Evolutionary conservation across 108 stramenopile species (phyloP), one percentile per base, ranked within the genome.

Genomic region (Cyclostephanos tholiformis): DNA sequence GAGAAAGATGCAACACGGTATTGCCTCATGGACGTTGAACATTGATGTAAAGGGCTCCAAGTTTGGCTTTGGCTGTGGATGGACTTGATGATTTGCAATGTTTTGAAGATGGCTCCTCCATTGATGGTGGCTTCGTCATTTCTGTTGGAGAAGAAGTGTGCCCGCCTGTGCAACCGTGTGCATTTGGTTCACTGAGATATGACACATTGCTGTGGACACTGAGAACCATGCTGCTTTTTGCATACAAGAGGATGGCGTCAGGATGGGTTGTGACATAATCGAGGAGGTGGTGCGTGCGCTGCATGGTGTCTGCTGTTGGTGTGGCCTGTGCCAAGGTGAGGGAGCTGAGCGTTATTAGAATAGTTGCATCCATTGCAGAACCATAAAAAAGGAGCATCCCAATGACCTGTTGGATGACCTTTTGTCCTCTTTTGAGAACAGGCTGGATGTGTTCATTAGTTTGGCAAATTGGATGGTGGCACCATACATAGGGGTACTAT

Each of bases 231-330:
- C 67, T 69, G 36, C 78, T 79, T 71, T 63, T 66, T 17, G 51
- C 35, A 58, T 76, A 82, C 1, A 68, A 57, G 14, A 85, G 22
- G 7, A 55, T 71, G 57, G 81, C 82, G 41, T 80, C 62, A 4
- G 77, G 77, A 53, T 85, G 69, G 8, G 81, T 72, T 41, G 81
- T 71, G 0, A 58, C 46, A 53, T 85, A 85, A 56, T 85, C 75
- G 4, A 85, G 69, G 4, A 85, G 49, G 35, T 74, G 64, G 35
- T 25, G 73, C 66, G 27, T 75, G 29, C 30, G 39, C 32, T 60
- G 16, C 19, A 69, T 44, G 10, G 67, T 76, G 17, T 62, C 16
- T 44, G 46, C 44, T 4, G 65, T 69, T 1, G 74, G 44, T 39
- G 44, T 35, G 14, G 77, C 32, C 67, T 82, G 77, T 36, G 49